Evolutionary conservation across 2,329 filamentous ascomycete species (phyloP), one percentile per base, ranked within the genome.

Genomic region (Talaromyces amestolkiae): DNA sequence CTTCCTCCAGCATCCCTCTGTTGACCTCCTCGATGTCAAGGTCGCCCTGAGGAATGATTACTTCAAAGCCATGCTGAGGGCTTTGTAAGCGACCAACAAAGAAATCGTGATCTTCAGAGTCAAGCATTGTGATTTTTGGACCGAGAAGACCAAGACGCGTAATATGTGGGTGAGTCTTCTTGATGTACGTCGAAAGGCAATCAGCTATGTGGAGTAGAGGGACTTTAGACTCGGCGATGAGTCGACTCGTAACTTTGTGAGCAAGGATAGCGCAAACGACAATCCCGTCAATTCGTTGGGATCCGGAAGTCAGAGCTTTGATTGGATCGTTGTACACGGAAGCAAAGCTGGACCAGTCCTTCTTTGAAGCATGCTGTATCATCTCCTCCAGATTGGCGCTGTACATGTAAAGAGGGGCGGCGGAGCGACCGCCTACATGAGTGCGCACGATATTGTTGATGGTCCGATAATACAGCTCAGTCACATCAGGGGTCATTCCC

Each of bases 241-340:
- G 54, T 24, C 24, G 54, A 37, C 39, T 58, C n/a, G 54, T 24
- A 3, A 58, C 54, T 58, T 58, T 58, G 31, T 58, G 54, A 4
- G 54, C 33, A n/a, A 58, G 33, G 35, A 58, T 58, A 19, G 54
- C 54, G 15, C 54, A 58, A 15, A 58, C 54, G 5, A 58, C 54
- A 58, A 58, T 39, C 2, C 54, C 54, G 8, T 58, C 54, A 41
- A 58, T 33, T 24, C 19, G 35, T 22, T 41, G 33, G 41, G 41
- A 43, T 43, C 41, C 41, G n/a, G 41, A 43, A 15, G 17, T 43
- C 41, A 43, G 41, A 19, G 41, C 17, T 43, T 43, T 19, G 9
- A 43, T 43, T 43, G 41, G 41, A 43, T 43, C 41, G 3, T 19
- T 43, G 41, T 43, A 43, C 17, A 43, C 41, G 8, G 41, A 43